These are phyloP conservation scores for Helicostylum pulchrum DNA, from an alignment of 192 early-diverging fungal genomes.

Conservation along the genomic window DNA sequence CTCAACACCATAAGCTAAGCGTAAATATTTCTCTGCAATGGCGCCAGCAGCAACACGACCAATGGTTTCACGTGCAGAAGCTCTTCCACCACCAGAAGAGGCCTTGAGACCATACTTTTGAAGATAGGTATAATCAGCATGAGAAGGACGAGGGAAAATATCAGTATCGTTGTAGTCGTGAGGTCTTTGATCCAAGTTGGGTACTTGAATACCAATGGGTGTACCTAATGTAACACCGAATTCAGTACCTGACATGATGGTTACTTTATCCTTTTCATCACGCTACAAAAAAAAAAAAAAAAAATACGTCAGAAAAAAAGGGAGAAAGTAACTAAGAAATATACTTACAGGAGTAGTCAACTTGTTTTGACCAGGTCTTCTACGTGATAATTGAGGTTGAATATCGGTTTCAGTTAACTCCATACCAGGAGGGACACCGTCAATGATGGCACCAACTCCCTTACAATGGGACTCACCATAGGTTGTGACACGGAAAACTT, in stretches of 20 bases:
- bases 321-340: background rate
- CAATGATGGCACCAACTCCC: conserved; percentile 93
- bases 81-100: conserved; percentile 88
- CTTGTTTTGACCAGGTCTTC: conserved; percentile 93
- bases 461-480: conserved; percentile 99
- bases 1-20: conserved; percentile 76
- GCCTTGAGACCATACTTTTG: conserved; percentile 96
- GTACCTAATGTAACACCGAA: conserved; percentile 91
- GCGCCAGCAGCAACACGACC: conserved; percentile 94
- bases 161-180: conserved; percentile 96
- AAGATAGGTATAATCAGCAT: conserved; percentile 98
- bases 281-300: conserved; percentile 47
- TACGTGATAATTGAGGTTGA: conserved; percentile 87
- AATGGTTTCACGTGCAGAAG: conserved; percentile 94
- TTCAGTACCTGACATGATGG: conserved; percentile 92
- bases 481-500: conserved; percentile 83
- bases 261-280: conserved; percentile 92
- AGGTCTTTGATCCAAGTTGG: conserved; percentile 95
- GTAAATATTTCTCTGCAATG: conserved; percentile 97
- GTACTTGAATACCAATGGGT: conserved; percentile 88
- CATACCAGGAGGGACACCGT: conserved; percentile 95
- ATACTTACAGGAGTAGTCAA: conserved; percentile 87
- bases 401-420: conserved; percentile 86
- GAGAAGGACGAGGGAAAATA: conserved; percentile 91
- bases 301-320: background rate